Evolutionary conservation across 1,284 basidiomycete genomes (phyloP).

Genomic region (Malassezia sp.): DNA sequence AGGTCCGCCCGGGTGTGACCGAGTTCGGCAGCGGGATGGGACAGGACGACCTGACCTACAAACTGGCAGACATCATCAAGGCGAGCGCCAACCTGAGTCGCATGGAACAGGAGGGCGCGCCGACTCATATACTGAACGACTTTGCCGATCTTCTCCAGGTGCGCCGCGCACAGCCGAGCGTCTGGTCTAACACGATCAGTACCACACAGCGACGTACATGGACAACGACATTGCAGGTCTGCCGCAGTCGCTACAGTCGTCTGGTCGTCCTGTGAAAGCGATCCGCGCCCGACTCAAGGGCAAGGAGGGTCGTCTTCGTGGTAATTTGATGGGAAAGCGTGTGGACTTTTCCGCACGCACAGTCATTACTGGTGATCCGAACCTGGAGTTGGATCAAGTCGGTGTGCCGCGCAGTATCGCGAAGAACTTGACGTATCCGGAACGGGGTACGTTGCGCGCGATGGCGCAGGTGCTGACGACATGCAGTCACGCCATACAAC

Average conservation of each 20-base stretch:
- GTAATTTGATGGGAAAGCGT: conserved; percentile 98
- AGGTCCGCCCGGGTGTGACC: conserved; percentile 91
- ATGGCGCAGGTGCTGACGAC: too few relatives aligned
- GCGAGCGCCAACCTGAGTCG: conserved; percentile 81
- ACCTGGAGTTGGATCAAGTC: conserved; percentile 89
- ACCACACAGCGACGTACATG: conserved; percentile 99
- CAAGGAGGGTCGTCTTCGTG: conserved; percentile 93
- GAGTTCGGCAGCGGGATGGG: conserved; percentile 91
- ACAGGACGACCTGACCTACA: conserved; percentile 98
- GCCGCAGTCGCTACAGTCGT: conserved; percentile 93
- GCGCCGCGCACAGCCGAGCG: too few relatives aligned
- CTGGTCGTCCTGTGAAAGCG: conserved; percentile 92
- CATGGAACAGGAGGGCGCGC: conserved; percentile 92
- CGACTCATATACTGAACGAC: conserved; percentile 86
- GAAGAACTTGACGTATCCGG: conserved; percentile 94
- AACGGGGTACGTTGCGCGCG: too few relatives aligned
- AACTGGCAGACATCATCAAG: conserved; percentile 92
- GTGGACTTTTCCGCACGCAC: conserved; percentile 98
- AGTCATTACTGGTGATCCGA: conserved; percentile 98
- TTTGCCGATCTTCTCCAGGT: conserved; percentile 86
- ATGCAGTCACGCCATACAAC: conserved; percentile 98
- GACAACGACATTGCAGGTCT: conserved; percentile 99
- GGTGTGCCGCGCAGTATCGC: conserved; percentile 95
- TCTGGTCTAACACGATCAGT: too few relatives aligned
- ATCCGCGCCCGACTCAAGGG: conserved; percentile 96